phyloP scores from a whole-genome alignment of 768 basidiomycete species.

The Tubosaeta brunneosetosa region DNA sequence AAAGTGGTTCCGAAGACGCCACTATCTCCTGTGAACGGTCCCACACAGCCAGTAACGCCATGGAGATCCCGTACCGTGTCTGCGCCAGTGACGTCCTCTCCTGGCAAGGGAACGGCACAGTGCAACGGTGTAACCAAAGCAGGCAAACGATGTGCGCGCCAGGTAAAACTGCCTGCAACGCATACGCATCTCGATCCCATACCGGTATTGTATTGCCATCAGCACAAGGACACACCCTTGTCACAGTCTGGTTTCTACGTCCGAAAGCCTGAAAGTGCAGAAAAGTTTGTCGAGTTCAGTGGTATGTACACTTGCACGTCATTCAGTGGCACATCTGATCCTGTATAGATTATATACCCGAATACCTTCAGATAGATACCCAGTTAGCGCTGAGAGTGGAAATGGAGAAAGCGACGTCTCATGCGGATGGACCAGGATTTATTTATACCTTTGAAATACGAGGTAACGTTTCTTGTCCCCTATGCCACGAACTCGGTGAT shows the following conservation, averaged over 20 bases:
- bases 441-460: conserved; percentile 82
- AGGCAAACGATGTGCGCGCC: conserved; percentile 57
- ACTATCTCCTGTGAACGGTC: conserved; percentile 1
- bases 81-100: conserved; percentile 15
- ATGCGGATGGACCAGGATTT: conserved; percentile 63
- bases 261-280: conserved; percentile 34
- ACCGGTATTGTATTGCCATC: conserved; percentile 51
- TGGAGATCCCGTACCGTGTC: conserved; percentile 20
- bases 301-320: conserved; percentile 33
- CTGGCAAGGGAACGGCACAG: conserved; percentile 31
- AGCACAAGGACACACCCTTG: conserved; percentile 52
- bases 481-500: neutral
- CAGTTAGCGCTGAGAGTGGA: conserved; percentile 50
- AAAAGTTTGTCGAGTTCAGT: conserved; percentile 52
- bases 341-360: conserved; percentile 61
- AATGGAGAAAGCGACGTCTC: conserved; percentile 51
- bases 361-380: conserved; percentile 57
- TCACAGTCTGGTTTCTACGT: conserved; percentile 53
- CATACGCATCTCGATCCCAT: conserved; percentile 24
- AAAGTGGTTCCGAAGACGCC: conserved; percentile 1
- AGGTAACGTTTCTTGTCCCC: conserved; percentile 37
- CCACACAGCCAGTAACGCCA: conserved; percentile 15
- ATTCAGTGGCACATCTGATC: conserved; percentile 3
- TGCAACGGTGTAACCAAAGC: conserved; percentile 65
- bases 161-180: conserved; percentile 42